Evolutionary conservation across 345 rosid genomes (phyloP).

Genomic region (Pistacia integerrima): DNA sequence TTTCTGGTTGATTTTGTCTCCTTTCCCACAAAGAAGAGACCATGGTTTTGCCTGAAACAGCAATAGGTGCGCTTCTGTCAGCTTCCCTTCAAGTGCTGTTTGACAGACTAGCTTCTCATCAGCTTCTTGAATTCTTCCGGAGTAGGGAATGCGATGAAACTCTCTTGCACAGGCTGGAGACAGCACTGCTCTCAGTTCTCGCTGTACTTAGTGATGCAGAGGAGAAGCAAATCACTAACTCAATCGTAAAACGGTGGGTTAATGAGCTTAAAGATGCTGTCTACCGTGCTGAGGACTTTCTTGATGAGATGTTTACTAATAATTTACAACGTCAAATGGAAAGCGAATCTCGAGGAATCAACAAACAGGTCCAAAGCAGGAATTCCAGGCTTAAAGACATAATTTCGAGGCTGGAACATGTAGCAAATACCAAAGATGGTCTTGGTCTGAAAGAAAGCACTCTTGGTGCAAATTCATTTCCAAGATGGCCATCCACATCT

Average conservation of each 20-base stretch:
- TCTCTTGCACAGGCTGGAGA: constrained; percentile 11
- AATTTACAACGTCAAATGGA: neutral
- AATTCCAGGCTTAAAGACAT: constrained; percentile 5
- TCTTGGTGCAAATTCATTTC: neutral
- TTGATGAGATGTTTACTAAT: constrained; percentile 14
- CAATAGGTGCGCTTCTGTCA: constrained; percentile 9
- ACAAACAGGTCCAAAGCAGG: neutral
- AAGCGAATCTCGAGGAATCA: neutral
- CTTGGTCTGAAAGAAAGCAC: constrained; percentile 18
- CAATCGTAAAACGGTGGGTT: constrained; percentile 11
- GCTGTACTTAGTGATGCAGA: constrained; percentile 21
- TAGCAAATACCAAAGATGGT: constrained; percentile 12
- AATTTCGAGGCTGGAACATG: constrained; percentile 5
- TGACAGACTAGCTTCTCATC: constrained; percentile 2
- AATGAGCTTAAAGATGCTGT: constrained; percentile 23
- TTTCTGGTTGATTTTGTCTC: too few species aligned
- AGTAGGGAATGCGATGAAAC: neutral
- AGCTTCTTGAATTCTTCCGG: constrained; percentile 1
- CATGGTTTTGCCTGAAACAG: neutral
- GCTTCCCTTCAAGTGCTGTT: constrained; percentile 22
- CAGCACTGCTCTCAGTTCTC: neutral
- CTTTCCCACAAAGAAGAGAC: neutral
- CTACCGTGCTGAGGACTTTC: constrained; percentile 16
- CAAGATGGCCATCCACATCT: constrained; percentile 20
- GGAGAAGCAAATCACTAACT: constrained; percentile 19